These are phyloP conservation scores for Acacia confusa DNA, from an alignment of 306 rosid genomes.

Conservation along the genomic window DNA sequence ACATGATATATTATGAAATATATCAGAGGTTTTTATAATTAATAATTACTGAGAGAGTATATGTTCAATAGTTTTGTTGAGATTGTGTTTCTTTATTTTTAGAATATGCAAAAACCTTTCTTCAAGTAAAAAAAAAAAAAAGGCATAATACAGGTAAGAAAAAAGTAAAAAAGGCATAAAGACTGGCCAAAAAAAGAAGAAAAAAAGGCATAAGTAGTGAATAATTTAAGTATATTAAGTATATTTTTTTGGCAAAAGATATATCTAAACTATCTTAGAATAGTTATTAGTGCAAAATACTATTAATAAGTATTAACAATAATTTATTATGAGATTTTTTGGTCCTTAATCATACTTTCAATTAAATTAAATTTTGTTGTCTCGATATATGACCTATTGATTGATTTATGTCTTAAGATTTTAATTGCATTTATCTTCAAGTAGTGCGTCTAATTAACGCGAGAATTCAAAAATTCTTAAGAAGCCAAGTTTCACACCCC, in stretches of 20 bases:
- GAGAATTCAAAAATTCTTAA: background rate
- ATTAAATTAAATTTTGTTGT: background rate
- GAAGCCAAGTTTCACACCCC: background rate
- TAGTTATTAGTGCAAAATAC: background rate
- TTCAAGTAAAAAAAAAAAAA: no score
- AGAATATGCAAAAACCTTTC: background rate
- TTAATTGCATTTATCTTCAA: background rate
- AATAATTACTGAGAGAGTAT: no score
- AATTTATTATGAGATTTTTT: background rate
- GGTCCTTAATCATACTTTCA: background rate
- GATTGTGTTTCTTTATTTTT: background rate
- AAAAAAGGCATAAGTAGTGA: no score
- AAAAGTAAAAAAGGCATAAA: no score
- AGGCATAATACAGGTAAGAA: background rate
- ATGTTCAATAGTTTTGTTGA: background rate
- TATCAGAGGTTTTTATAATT: no score
- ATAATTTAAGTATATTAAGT: no score
- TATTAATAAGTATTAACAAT: background rate
- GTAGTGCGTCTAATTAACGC: background rate
- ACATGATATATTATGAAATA: no score
- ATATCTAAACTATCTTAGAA: no score
- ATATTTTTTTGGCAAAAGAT: no score
- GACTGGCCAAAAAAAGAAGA: no score
- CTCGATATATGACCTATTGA: background rate
- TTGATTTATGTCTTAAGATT: background rate